Conservation (phyloP, 2,329 filamentous ascomycete genomes). For the Aspergillus ibericus region DNA sequence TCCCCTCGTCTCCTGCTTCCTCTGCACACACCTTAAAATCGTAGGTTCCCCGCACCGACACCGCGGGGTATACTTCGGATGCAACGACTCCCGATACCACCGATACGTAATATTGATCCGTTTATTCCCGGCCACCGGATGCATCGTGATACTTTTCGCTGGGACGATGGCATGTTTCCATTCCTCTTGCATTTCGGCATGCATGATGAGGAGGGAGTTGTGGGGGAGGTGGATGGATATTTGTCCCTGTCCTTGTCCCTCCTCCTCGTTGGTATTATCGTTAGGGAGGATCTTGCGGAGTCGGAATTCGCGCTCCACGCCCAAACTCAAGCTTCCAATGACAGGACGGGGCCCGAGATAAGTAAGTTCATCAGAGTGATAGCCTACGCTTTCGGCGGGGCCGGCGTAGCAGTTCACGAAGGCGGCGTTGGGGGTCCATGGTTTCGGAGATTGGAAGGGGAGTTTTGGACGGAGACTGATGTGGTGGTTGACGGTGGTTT, state of each 20-base stretch:
- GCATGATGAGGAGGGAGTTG: slow-evolving; percentile 92
- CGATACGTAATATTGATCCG: slow-evolving; percentile 95
- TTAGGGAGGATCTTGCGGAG: slow-evolving; percentile 70
- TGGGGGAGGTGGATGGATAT: slow-evolving; percentile 92
- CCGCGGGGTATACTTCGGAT: slow-evolving; percentile 73
- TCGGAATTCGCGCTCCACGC: slow-evolving; percentile 90
- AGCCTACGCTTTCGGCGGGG: slow-evolving; percentile 78
- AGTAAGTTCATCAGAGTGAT: slow-evolving; percentile 88
- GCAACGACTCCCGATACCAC: slow-evolving; percentile 74
- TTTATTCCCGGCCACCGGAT: slow-evolving; percentile 75
- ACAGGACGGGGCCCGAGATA: slow-evolving; percentile 86
- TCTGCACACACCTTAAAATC: slow-evolving; percentile 75
- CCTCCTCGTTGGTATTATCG: slow-evolving; percentile 15
- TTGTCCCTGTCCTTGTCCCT: slow-evolving; percentile 71
- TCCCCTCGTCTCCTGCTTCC: slow-evolving; percentile 72
- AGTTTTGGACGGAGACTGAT: slow-evolving; percentile 74
- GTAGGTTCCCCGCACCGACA: slow-evolving; percentile 73
- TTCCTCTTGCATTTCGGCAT: slow-evolving; percentile 95
- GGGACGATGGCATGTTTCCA: slow-evolving; percentile 91
- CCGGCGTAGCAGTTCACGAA: slow-evolving; percentile 95
- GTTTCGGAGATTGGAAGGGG: slow-evolving; percentile 68
- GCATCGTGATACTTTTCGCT: slow-evolving; percentile 74
- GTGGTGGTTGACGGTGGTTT: slow-evolving; percentile 73
- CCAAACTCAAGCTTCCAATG: slow-evolving; percentile 86
- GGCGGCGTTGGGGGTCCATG: slow-evolving; percentile 83